phyloP scores from a whole-genome alignment of 1,284 basidiomycete species.

The Rhodotorula glutinis region DNA sequence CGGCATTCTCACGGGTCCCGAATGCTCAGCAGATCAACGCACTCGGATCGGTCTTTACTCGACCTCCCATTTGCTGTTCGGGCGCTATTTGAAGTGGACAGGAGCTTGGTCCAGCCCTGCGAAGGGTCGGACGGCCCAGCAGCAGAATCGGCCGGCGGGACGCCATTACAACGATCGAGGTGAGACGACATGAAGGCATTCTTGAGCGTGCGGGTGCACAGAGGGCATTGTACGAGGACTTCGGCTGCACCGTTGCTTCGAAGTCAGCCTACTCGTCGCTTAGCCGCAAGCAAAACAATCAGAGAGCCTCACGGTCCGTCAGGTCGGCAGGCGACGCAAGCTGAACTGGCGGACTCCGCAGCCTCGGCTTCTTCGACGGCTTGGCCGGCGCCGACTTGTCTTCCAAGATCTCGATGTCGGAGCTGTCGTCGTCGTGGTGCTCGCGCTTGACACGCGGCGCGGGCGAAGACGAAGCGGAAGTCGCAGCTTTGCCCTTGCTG shows the following conservation, averaged over 20 bases:
- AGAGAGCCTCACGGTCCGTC: constrained; percentile 15
- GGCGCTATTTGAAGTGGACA: not conserved
- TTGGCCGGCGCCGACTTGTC: not conserved
- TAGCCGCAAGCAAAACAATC: not conserved
- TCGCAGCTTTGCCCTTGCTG: constrained; percentile 4
- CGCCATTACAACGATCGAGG: constrained; percentile 14
- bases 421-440: constrained; percentile 5
- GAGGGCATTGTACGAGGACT: constrained; percentile 24
- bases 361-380: not conserved
- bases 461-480: not conserved
- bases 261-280: no score
- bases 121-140: not conserved
- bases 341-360: not conserved
- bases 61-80: not conserved
- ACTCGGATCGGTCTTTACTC: not conserved
- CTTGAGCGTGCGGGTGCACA: constrained; percentile 21
- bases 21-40: not conserved
- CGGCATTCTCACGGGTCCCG: not conserved
- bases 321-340: constrained; percentile 5
- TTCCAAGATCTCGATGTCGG: constrained; percentile 21
- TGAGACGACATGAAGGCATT: constrained; percentile 13
- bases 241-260: constrained; percentile 1
- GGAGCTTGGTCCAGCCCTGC: constrained; percentile 7
- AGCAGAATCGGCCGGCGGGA: not conserved
- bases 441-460: not conserved